A percentile compares a stretch with the other conserved stretches of the same genome.
These are phyloP conservation scores for Rubroboletus pulcherrimus DNA, from an alignment of 768 basidiomycete genomes.

Conservation along the genomic window DNA sequence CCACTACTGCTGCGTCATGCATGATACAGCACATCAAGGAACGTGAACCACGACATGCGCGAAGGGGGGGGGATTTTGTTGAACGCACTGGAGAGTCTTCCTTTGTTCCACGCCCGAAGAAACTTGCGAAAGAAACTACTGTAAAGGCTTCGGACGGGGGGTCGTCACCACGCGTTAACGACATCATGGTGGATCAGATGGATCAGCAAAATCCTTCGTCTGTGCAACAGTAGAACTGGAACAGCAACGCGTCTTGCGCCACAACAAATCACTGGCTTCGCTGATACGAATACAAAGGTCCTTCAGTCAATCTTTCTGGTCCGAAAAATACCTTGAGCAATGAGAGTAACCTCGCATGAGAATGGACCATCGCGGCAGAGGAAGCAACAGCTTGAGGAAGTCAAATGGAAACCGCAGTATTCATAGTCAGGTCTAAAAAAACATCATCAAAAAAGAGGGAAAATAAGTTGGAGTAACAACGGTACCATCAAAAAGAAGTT, in stretches of 20 bases:
- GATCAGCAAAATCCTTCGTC: no score
- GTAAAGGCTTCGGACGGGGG: no score
- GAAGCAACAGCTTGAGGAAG: not conserved
- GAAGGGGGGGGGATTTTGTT: no score
- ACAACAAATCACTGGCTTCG: not conserved
- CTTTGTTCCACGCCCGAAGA: no score
- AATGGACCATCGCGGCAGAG: not conserved
- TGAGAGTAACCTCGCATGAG: not conserved
- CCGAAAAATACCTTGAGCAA: not conserved
- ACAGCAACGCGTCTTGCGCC: not conserved
- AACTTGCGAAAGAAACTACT: no score
- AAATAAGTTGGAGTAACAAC: not conserved
- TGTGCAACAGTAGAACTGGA: not conserved
- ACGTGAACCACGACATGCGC: no score
- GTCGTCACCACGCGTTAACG: no score
- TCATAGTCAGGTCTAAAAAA: not conserved
- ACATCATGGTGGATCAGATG: no score
- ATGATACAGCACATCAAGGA: no score
- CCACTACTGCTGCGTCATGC: no score
- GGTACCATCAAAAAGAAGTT: not conserved
- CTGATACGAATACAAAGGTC: not conserved
- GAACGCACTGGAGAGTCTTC: no score
- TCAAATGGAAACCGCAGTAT: not conserved
- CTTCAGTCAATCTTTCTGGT: not conserved
- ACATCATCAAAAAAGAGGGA: not conserved